Evolutionary conservation across 176 grass and related monocot species (phyloP).

Genomic region (Stipa capillata): DNA sequence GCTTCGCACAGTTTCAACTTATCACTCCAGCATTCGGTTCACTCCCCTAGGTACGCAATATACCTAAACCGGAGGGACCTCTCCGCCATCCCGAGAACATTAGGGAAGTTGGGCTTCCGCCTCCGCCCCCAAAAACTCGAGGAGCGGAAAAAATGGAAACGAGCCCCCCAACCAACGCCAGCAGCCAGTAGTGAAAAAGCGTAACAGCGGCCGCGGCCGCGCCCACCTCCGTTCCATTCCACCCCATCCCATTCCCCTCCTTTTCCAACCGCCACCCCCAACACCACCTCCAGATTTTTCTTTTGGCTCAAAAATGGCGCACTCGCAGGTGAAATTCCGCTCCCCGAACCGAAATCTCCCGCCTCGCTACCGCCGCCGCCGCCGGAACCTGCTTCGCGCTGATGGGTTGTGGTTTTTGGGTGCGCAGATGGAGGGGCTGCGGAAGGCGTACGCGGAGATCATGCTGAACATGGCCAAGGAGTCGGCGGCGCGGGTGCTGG

Average conservation of each 20-base stretch:
- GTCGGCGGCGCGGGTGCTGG: constrained; percentile 80
- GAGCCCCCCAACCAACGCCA: background rate
- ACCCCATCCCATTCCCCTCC: background rate
- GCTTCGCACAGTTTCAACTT: background rate
- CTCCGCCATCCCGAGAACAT: background rate
- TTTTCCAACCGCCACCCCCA: constrained; percentile 19
- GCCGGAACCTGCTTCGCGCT: background rate
- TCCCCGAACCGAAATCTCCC: background rate
- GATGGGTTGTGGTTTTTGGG: background rate
- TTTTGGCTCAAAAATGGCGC: constrained; percentile 28
- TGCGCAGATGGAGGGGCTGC: constrained; percentile 43
- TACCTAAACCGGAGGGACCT: background rate
- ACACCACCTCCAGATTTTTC: background rate
- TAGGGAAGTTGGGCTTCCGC: constrained; percentile 24
- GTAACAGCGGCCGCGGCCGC: background rate
- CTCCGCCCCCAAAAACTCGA: background rate
- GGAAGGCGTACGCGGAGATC: constrained; percentile 67
- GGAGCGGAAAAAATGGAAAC: background rate
- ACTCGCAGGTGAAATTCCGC: constrained; percentile 34
- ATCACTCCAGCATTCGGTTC: no score
- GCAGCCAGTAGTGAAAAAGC: background rate
- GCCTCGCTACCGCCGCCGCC: background rate
- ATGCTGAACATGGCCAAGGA: constrained; percentile 82
- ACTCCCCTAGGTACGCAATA: background rate
- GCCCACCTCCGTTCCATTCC: background rate